Percentiles rank a stretch among this genome's conserved stretches.
Evolutionary conservation across 129 eudicot species (phyloP).

Genomic region (carrot (Daucus carota)): DNA sequence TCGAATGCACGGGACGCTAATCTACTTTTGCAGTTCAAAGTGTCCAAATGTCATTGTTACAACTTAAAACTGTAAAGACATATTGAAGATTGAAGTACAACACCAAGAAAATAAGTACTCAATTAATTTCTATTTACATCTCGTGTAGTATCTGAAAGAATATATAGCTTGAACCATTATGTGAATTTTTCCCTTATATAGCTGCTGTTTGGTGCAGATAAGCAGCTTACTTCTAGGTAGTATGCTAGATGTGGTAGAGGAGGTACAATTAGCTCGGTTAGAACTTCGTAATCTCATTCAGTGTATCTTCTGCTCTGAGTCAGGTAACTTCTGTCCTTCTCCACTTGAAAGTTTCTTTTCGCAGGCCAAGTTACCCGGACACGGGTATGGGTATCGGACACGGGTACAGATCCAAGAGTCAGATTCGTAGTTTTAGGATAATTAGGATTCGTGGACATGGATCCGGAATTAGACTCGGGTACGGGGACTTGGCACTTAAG

Average conservation of each 20-base stretch:
- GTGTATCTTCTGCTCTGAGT: conserved; percentile 37
- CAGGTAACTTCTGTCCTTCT: conserved; percentile 32
- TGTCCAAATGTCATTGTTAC: not conserved
- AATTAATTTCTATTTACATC: not conserved
- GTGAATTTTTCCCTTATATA: not conserved
- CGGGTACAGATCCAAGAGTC: too few relatives aligned
- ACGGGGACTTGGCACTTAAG: too few relatives aligned
- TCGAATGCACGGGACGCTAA: not conserved
- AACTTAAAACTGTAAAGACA: not conserved
- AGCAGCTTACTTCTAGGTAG: conserved; percentile 58
- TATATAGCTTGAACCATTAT: not conserved
- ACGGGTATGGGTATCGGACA: too few relatives aligned
- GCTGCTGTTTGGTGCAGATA: conserved; percentile 33
- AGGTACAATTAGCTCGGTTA: conserved; percentile 49
- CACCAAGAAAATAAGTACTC: not conserved
- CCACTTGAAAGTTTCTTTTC: not conserved
- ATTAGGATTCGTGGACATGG: too few relatives aligned
- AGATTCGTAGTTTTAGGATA: too few relatives aligned
- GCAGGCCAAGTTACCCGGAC: not conserved
- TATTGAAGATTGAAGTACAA: not conserved
- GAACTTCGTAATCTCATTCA: conserved; percentile 47
- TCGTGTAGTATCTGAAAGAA: not conserved
- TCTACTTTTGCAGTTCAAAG: not conserved
- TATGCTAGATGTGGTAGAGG: conserved; percentile 72
- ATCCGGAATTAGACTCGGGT: too few relatives aligned